Evolutionary conservation across 2,329 filamentous ascomycete species (phyloP).

Genomic region (Microdochium bolleyi): DNA sequence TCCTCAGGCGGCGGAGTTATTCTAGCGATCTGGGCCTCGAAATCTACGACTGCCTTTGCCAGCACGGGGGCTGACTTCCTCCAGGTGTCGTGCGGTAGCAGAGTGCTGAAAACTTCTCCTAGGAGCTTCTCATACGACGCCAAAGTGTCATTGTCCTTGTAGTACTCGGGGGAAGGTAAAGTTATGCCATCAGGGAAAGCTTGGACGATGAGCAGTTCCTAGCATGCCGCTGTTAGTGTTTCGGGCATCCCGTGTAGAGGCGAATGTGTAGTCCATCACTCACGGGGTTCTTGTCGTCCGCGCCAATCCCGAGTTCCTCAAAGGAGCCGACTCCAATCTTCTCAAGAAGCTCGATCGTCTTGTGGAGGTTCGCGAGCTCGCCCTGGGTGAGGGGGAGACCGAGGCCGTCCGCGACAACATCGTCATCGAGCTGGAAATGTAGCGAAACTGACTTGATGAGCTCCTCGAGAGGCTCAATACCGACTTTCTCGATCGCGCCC

Average conservation of each 20-base stretch:
- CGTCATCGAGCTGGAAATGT: constrained; percentile 12
- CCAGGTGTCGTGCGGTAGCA: constrained; percentile 16
- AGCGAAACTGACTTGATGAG: constrained; percentile 42
- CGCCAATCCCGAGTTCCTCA: constrained; percentile 23
- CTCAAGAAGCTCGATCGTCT: constrained; percentile 38
- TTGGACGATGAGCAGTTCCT: constrained; percentile 24
- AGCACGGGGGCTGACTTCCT: constrained; percentile 14
- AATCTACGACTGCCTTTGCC: constrained; percentile 37
- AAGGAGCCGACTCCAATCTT: constrained; percentile 34
- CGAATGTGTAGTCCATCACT: constrained; percentile 1
- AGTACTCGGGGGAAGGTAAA: constrained; percentile 55
- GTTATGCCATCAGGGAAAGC: constrained; percentile 40
- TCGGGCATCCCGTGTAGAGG: not conserved
- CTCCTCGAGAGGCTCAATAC: constrained; percentile 45
- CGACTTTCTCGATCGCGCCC: constrained; percentile 43
- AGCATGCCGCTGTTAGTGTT: constrained; percentile 4
- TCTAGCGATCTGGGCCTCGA: constrained; percentile 55
- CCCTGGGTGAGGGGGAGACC: not conserved
- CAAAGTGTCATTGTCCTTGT: constrained; percentile 44
- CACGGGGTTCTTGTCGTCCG: constrained; percentile 35
- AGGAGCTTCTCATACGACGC: constrained; percentile 40
- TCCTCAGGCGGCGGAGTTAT: constrained; percentile 50
- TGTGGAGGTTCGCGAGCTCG: constrained; percentile 19
- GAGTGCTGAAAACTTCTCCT: constrained; percentile 23
- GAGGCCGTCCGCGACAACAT: constrained; percentile 14